Base-by-base conservation (phyloP, 208 protist species). In the Leptomonas seymouri region DNA sequence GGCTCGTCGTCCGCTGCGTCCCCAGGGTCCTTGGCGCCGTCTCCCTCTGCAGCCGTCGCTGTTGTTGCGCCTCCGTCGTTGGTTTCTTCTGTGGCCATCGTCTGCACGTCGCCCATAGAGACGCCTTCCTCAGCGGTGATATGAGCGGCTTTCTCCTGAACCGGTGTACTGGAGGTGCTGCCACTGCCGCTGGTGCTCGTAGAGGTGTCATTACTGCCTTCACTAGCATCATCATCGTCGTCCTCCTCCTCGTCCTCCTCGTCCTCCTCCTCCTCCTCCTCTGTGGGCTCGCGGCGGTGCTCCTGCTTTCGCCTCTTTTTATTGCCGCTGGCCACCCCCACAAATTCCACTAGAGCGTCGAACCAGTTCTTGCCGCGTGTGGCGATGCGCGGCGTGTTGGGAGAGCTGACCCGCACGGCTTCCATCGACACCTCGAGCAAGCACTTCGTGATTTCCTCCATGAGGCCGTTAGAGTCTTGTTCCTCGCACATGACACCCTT, bases 351-450 rank as follows among this genome's bases (percentile, higher is more conserved):
- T 51, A 94, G 78, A 12, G 66, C 74, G 39, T 90, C 81, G 53
- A 97, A 94, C 89, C 91, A 97, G 67, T 81, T 82, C 42, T 85
- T 89, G 36, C 89, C 87, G 15, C 83, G 78, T 7, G 80, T 90
- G 6, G 64, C 58, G 27, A 93, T 87, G 41, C 77, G 78, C 16
- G 81, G 81, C 20, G 72, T 71, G 60, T 67, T 82, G 12, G 86
- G 75, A 9, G 76, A 82, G 30, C 58, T 80, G 0, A 80, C n/a
- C 28, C 81, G 82, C 34, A 85, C 68, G 58, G 74, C 74, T 59
- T 89, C 83, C 25, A 93, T 79, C 5, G 60, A 65, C 20, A 92
- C 76, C 15, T 87, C 81, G 4, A 94, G 49, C 53, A 94, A 54
- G 31, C 82, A 85, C 28, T 51, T 66, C 14, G 76, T 82, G 64